Conservation (phyloP, 352 stramenopile genomes). For the Hyaloperonospora brassicae region DNA sequence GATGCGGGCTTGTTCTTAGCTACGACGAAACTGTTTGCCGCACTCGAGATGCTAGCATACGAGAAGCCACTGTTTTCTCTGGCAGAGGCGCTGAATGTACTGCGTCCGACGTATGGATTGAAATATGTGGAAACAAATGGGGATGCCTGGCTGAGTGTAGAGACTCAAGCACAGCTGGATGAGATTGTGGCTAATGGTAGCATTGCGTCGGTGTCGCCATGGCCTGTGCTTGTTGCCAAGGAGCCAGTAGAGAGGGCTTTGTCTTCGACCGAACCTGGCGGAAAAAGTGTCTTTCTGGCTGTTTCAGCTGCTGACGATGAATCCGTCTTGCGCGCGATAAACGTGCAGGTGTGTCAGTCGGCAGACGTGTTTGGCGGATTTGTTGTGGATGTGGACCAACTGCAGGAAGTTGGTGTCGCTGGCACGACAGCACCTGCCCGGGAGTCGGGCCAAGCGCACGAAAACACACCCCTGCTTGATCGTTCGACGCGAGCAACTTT, state of each 20-base stretch:
- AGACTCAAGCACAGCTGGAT: conserved; percentile 64
- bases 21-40: conserved; percentile 60
- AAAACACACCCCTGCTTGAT: conserved; percentile 54
- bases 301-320: conserved; percentile 71
- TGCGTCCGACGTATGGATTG: conserved; percentile 65
- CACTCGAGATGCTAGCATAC: conserved; percentile 77
- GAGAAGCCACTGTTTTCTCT: conserved; percentile 81
- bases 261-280: conserved; percentile 12
- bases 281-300: conserved; percentile 71
- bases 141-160: conserved; percentile 72
- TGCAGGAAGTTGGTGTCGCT: conserved; percentile 36
- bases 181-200: conserved; percentile 48
- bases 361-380: conserved; percentile 70
- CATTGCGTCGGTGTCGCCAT: conserved; percentile 52
- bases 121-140: conserved; percentile 61
- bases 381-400: conserved; percentile 71
- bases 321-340: conserved; percentile 60
- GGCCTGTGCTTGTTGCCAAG: conserved; percentile 74
- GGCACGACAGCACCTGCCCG: neutral
- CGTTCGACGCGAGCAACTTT: conserved; percentile 17
- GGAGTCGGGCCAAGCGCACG: conserved; percentile 25
- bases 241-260: conserved; percentile 26
- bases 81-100: conserved; percentile 70
- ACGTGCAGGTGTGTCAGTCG: conserved; percentile 38
- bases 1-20: conserved; percentile 73